phyloP scores from a whole-genome alignment of 2,329 filamentous ascomycete genomes.

The Blastomyces percursus region DNA sequence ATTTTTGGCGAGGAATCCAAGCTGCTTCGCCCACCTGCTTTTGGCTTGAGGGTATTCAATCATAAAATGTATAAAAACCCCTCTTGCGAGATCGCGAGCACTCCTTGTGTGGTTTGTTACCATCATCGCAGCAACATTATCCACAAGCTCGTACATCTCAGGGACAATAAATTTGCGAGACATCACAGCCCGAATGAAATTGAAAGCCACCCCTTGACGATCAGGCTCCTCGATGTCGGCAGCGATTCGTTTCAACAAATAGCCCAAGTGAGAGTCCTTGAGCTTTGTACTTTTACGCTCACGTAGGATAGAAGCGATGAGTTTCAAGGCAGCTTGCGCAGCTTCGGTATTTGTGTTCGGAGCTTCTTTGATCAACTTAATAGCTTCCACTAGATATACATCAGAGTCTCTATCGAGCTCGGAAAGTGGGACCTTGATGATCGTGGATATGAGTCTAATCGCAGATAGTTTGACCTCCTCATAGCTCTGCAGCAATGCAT shows the following conservation, averaged over 20 bases:
- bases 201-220: constrained; percentile 86
- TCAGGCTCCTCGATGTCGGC: constrained; percentile 88
- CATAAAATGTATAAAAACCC: constrained; percentile 87
- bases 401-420: constrained; percentile 59
- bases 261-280: constrained; percentile 71
- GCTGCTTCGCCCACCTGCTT: constrained; percentile 76
- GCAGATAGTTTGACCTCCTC: constrained; percentile 88
- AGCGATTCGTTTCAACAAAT: constrained; percentile 69
- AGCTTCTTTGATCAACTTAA: constrained; percentile 65
- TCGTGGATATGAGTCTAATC: constrained; percentile 70
- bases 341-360: constrained; percentile 71
- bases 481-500: constrained; percentile 70
- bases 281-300: constrained; percentile 66
- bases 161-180: constrained; percentile 76
- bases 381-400: constrained; percentile 75
- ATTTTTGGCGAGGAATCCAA: constrained; percentile 81
- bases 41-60: constrained; percentile 90
- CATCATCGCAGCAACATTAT: constrained; percentile 84
- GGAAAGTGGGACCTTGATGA: constrained; percentile 71
- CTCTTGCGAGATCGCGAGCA: constrained; percentile 75
- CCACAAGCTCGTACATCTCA: constrained; percentile 79
- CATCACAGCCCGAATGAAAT: constrained; percentile 79
- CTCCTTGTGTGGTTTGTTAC: constrained; percentile 87
- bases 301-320: constrained; percentile 72
- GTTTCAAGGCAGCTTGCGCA: constrained; percentile 76